Evolutionary conservation across 2,329 filamentous ascomycete species (phyloP).

Genomic region (Alternaria sp.): DNA sequence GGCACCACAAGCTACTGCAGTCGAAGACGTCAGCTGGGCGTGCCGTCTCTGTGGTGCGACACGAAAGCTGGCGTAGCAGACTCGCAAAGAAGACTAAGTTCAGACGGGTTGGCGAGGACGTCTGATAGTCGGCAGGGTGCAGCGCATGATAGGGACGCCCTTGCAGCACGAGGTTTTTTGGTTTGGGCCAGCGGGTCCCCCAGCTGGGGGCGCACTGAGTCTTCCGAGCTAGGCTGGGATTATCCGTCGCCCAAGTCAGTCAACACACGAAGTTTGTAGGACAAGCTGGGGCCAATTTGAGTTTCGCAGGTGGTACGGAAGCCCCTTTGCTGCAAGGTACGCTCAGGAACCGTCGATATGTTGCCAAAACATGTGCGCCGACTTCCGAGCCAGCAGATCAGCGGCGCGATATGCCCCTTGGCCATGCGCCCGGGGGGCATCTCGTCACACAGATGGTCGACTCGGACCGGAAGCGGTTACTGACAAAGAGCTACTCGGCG

Average conservation of each 20-base stretch:
- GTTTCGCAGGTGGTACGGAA: constrained; percentile 34
- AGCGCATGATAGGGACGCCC: constrained; percentile 6
- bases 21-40: constrained; percentile 29
- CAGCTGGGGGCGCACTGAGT: constrained; percentile 5
- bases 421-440: constrained; percentile 32
- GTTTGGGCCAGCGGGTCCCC: constrained; percentile 7
- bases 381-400: constrained; percentile 34
- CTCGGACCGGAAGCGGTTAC: constrained; percentile 27
- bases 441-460: constrained; percentile 31
- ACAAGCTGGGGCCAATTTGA: constrained; percentile 34
- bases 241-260: constrained; percentile 30
- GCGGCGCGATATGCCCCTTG: constrained; percentile 40
- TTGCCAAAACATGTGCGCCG: constrained; percentile 23
- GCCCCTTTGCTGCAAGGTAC: constrained; percentile 47
- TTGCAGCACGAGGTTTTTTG: constrained; percentile 10
- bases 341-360: constrained; percentile 21
- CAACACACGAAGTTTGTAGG: constrained; percentile 28
- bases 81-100: neutral
- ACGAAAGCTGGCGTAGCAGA: constrained; percentile 1
- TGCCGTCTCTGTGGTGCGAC: constrained; percentile 34
- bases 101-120: neutral
- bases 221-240: constrained; percentile 15
- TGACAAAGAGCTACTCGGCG: constrained; percentile 27
- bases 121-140: constrained; percentile 1
- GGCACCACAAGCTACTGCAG: constrained; percentile 33